Percentiles rank a stretch among this genome's conserved stretches.
These are phyloP conservation scores for Quercus lobata DNA, from an alignment of 331 rosid species.

Conservation along the genomic window DNA sequence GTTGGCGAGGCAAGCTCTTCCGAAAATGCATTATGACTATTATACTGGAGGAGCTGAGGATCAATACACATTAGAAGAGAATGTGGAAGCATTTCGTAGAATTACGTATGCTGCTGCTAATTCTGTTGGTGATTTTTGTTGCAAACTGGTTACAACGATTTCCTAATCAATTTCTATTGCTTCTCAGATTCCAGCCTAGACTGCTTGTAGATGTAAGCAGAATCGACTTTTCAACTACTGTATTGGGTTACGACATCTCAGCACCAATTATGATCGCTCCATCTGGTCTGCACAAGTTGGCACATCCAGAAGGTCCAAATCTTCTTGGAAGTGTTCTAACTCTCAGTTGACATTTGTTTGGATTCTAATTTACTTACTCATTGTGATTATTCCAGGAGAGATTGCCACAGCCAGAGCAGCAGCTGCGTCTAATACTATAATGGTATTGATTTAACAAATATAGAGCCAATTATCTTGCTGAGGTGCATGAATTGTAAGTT, in stretches of 20 bases:
- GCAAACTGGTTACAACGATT: not conserved
- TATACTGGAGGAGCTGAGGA: slow-evolving; percentile 50
- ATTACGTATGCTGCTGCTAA: slow-evolving; percentile 26
- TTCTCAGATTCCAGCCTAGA: slow-evolving; percentile 45
- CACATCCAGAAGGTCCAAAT: slow-evolving; percentile 58
- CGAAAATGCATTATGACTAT: slow-evolving; percentile 49
- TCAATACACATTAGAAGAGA: slow-evolving; percentile 37
- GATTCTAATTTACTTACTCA: not conserved
- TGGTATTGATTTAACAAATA: slow-evolving; percentile 22
- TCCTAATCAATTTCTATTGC: not conserved
- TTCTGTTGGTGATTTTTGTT: not conserved
- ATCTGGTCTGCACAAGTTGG: slow-evolving; percentile 44
- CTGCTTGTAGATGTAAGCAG: slow-evolving; percentile 56
- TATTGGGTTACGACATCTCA: slow-evolving; percentile 48
- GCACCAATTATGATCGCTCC: slow-evolving; percentile 63
- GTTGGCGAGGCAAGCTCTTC: slow-evolving; percentile 42
- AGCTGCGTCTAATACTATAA: slow-evolving; percentile 51
- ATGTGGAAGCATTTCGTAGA: slow-evolving; percentile 40
- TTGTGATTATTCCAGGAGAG: slow-evolving; percentile 27
- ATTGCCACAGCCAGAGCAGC: slow-evolving; percentile 32
- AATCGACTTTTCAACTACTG: slow-evolving; percentile 44
- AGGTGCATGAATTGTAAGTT: not conserved
- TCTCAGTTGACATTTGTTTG: not conserved
- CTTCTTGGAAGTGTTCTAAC: not conserved
- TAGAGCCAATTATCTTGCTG: not conserved